Evolutionary conservation across 176 grass and related monocot species (phyloP), one percentile per base, ranked within the genome.

Genomic region (Aegilops umbellulata): DNA sequence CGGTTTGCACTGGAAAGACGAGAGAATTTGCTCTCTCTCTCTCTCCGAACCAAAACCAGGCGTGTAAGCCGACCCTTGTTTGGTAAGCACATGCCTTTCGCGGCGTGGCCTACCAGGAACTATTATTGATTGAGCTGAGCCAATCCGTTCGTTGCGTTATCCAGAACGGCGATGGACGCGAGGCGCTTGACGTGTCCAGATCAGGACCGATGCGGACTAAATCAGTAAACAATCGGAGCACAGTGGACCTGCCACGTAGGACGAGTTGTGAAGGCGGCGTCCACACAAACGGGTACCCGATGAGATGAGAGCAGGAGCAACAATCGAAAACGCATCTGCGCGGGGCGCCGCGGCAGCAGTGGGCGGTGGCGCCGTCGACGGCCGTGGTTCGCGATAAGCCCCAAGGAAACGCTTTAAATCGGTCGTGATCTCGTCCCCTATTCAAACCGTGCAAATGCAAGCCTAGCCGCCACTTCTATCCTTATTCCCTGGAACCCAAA

Each of bases 61-160:
- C 3, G 34, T 79, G 65, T 31, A 3, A 26, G 5, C 44, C 58
- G 46, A 62, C 74, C 69, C 16, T 7, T 34, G 34, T 83, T 78
- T 2, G 79, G 80, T 85, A 69, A 44, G 83, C 70, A 26, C 61
- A 49, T 49, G 71, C 47, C 88, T 85, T 85, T 85, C 83, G 60
- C n/a, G 4, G 0, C 77, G 14, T 89, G 88, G 46, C 77, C 49
- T 86, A 63, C 62, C 8, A 11, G n/a, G 24, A 27, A 11, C n/a
- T 19, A 72, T 24, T 24, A 72, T 32, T 24, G 24, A 60, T 60
- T 13, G 53, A 69, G 47, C 27, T 3, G 72, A 49, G 49, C 39
- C n/a, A 57, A n/a, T 74, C 57, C 73, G 34, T 65, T 51, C 72
- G 13, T 72, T 41, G 69, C 69, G 69, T 78, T 83, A 87, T 83